Evolutionary conservation across 805 yeast species (phyloP).

Genomic region (Saccharomycopsis microspora): DNA sequence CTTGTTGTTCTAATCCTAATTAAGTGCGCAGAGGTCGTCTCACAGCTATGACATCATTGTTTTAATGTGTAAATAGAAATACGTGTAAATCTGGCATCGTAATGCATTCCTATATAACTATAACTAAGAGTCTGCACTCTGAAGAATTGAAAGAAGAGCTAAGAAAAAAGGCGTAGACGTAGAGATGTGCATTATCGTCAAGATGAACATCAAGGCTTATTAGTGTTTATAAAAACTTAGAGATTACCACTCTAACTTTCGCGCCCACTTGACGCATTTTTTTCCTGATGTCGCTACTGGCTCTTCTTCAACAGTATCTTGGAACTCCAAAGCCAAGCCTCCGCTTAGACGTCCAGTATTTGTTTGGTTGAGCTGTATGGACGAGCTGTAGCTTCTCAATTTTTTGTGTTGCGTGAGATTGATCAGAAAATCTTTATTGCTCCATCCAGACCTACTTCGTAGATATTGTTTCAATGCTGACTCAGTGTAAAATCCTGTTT

Average conservation of each 20-base stretch:
- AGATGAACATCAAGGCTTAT: too few relatives aligned
- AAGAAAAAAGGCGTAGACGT: too few relatives aligned
- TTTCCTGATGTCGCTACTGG: background rate
- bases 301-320: background rate
- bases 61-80: too few relatives aligned
- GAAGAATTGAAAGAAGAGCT: too few relatives aligned
- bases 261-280: constrained; percentile 16
- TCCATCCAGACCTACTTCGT: background rate
- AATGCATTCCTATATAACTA: too few relatives aligned
- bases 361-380: constrained; percentile 1
- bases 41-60: too few relatives aligned
- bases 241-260: constrained; percentile 14
- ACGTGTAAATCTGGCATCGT: too few relatives aligned
- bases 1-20: too few relatives aligned
- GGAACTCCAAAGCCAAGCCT: background rate
- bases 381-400: constrained; percentile 5
- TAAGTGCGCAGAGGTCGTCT: too few relatives aligned
- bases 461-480: constrained; percentile 3
- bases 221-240: too few relatives aligned
- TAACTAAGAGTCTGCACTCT: too few relatives aligned
- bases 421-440: background rate
- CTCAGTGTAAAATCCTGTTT: constrained; percentile 10
- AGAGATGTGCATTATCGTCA: too few relatives aligned
- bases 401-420: background rate
- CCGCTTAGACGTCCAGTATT: background rate